A percentile compares a stretch with the other conserved stretches of the same genome.
phyloP scores from a whole-genome alignment of 352 stramenopile genomes.

The Phytopythium sindhum region DNA sequence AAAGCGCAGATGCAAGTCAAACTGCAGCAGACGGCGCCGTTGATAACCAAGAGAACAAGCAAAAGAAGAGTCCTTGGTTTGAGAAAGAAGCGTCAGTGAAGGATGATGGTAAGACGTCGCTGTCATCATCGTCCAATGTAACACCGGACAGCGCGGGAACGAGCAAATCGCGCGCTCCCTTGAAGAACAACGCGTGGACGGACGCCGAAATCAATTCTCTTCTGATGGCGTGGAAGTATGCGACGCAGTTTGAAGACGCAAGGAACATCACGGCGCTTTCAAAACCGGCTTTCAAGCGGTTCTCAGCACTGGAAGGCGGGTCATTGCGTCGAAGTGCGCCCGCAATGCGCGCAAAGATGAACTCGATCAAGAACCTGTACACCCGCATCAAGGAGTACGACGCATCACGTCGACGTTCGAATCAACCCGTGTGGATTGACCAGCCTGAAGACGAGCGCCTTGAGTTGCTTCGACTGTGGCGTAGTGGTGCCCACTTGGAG shows the following conservation, averaged over 20 bases:
- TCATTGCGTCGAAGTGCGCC: conserved; percentile 19
- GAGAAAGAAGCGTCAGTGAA: background rate
- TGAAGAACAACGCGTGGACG: conserved; percentile 1
- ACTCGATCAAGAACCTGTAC: conserved; percentile 32
- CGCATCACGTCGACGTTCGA: conserved; percentile 8
- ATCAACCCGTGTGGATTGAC: conserved; percentile 26
- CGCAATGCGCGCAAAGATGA: conserved; percentile 42
- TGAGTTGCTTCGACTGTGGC: conserved; percentile 21
- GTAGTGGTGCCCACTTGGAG: conserved; percentile 33
- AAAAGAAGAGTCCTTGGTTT: background rate
- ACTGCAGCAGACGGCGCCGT: background rate
- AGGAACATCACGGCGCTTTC: background rate
- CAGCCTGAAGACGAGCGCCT: conserved; percentile 20
- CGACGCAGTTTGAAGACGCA: background rate
- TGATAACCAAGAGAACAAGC: background rate
- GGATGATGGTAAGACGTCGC: background rate
- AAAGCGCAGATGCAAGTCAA: background rate
- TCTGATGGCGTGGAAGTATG: background rate
- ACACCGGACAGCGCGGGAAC: background rate
- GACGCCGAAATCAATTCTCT: background rate
- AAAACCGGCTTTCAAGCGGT: conserved; percentile 20
- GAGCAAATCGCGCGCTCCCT: background rate
- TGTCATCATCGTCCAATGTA: background rate
- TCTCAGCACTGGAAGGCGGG: conserved; percentile 21
- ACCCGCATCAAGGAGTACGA: conserved; percentile 24